Conservation (phyloP, 495 filamentous ascomycete genomes). For the Letharia lupina region DNA sequence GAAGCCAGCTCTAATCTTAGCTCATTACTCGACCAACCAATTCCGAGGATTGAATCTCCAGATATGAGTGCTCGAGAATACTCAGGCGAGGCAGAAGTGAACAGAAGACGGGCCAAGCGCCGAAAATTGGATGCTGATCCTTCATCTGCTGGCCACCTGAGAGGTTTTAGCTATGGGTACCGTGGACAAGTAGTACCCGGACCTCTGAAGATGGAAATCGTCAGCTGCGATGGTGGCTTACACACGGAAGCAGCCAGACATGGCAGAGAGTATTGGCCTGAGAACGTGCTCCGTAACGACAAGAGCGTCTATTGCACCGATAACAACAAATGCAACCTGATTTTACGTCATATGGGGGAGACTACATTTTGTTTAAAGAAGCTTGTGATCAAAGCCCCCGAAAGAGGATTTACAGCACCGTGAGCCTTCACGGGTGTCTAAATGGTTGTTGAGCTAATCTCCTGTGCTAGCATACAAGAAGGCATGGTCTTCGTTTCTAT, state of each 20-base stretch:
- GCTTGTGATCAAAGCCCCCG: conserved; percentile 80
- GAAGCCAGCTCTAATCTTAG: conserved; percentile 38
- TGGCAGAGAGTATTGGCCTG: conserved; percentile 53
- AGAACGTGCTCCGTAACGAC: conserved; percentile 79
- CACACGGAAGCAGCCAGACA: conserved; percentile 48
- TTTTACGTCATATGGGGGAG: conserved; percentile 69
- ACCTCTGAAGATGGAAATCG: conserved; percentile 71
- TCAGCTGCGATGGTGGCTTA: conserved; percentile 80
- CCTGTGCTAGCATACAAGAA: conserved; percentile 62
- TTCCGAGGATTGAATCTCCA: conserved; percentile 34
- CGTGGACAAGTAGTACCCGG: conserved; percentile 79
- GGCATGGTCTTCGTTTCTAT: conserved; percentile 91
- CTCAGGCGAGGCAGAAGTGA: conserved; percentile 30
- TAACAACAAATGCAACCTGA: conserved; percentile 70
- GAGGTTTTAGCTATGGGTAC: conserved; percentile 65
- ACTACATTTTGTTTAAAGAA: conserved; percentile 74
- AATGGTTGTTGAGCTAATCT: conserved; percentile 2
- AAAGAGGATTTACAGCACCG: conserved; percentile 74
- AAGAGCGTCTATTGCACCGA: conserved; percentile 82
- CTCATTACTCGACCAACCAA: conserved; percentile 41
- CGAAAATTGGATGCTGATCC: conserved; percentile 65
- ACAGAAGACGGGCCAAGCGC: conserved; percentile 54
- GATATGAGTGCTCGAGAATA: conserved; percentile 35
- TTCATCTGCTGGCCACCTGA: conserved; percentile 37
- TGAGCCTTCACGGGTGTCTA: conserved; percentile 40